A percentile compares a stretch with the other conserved stretches of the same genome.
Evolutionary conservation across 306 rosid genomes (phyloP).

Genomic region (Casuarina glauca): DNA sequence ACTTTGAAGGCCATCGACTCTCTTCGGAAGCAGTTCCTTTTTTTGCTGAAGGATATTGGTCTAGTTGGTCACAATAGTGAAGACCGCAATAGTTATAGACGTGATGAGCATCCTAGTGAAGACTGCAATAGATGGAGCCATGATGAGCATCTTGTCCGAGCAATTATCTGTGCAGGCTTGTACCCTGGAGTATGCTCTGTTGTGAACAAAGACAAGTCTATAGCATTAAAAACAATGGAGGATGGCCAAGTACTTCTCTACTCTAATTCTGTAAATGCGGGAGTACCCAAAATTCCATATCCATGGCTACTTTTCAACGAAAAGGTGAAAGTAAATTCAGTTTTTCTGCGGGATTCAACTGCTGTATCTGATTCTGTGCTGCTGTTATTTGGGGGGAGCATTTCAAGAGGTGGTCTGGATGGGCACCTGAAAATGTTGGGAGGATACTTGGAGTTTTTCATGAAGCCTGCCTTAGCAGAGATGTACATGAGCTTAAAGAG

Average conservation of each 20-base stretch:
- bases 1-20: conserved; percentile 96
- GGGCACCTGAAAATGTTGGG: conserved; percentile 65
- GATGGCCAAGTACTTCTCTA: conserved; percentile 78
- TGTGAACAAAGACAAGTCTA: conserved; percentile 90
- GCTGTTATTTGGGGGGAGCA: conserved; percentile 90
- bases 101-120: not conserved
- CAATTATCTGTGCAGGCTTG: conserved; percentile 85
- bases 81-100: too few relatives aligned
- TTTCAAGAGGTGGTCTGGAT: conserved; percentile 63
- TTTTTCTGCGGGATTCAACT: conserved; percentile 95
- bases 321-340: conserved; percentile 94
- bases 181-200: conserved; percentile 92
- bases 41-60: conserved; percentile 70
- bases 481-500: conserved; percentile 62
- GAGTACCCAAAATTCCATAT: conserved; percentile 76
- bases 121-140: conserved; percentile 61
- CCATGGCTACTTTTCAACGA: conserved; percentile 97
- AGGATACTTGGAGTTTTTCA: conserved; percentile 81
- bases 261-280: conserved; percentile 81
- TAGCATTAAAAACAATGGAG: conserved; percentile 91
- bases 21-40: conserved; percentile 73
- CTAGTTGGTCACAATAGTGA: conserved; percentile 55
- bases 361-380: conserved; percentile 79
- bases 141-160: conserved; percentile 71
- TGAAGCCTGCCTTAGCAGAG: conserved; percentile 76